Evolutionary conservation across 345 rosid genomes (phyloP).

Genomic region (Salix caprea): DNA sequence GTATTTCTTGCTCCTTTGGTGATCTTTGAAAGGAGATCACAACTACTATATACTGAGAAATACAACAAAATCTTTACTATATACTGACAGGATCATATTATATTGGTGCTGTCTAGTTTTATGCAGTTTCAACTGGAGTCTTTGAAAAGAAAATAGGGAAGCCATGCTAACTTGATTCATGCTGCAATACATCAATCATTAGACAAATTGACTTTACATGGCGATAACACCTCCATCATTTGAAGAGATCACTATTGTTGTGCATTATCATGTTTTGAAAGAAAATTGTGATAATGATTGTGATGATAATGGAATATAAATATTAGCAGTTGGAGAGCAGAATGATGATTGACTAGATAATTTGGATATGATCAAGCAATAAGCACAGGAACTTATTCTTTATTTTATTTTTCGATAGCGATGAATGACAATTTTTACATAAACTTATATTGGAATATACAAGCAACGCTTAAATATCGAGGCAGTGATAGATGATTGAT

Average conservation of each 20-base stretch:
- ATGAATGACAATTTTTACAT: neutral
- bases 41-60: no score
- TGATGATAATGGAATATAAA: neutral
- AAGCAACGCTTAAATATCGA: neutral
- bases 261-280: neutral
- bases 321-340: neutral
- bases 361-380: slow-evolving; percentile 8
- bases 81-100: no score
- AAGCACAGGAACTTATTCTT: neutral
- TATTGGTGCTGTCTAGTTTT: no score
- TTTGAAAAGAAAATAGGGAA: no score
- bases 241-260: neutral
- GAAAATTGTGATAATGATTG: neutral
- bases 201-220: neutral
- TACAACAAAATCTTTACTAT: no score
- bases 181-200: neutral
- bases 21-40: slow-evolving; percentile 62
- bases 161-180: neutral
- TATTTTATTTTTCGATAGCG: neutral
- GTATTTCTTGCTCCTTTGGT: slow-evolving; percentile 57
- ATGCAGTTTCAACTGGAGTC: no score
- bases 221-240: neutral
- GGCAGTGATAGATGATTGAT: slow-evolving; percentile 17
- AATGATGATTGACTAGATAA: slow-evolving; percentile 9
- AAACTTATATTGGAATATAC: neutral